These are phyloP conservation scores for Metschnikowia reukaufii DNA, from an alignment of 805 yeast species.

Conservation along the genomic window DNA sequence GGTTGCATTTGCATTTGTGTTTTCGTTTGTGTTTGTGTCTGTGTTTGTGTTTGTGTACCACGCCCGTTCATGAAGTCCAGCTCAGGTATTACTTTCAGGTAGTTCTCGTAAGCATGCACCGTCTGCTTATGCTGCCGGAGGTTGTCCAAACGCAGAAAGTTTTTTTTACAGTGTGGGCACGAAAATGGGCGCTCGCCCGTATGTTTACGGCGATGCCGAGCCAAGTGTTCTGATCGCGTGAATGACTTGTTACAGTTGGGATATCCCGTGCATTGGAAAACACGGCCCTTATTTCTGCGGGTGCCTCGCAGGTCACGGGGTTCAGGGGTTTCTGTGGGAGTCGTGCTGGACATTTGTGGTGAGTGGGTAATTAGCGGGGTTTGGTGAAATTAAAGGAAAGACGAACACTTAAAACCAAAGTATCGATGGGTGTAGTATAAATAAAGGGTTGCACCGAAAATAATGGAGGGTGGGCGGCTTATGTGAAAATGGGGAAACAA, in stretches of 20 bases:
- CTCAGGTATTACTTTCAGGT: constrained; percentile 1
- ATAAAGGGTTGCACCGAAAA: too few species aligned
- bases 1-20: too few species aligned
- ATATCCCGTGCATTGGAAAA: constrained; percentile 83
- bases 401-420: too few species aligned
- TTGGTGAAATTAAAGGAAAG: neutral
- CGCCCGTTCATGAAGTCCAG: neutral
- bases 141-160: constrained; percentile 82
- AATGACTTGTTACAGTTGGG: constrained; percentile 87
- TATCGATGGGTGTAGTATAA: too few species aligned
- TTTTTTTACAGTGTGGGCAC: constrained; percentile 77
- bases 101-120: constrained; percentile 44
- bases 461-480: too few species aligned
- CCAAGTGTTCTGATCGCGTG: constrained; percentile 88
- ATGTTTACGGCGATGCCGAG: constrained; percentile 88
- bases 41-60: neutral
- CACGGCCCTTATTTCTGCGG: constrained; percentile 54
- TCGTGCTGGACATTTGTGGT: neutral
- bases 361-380: neutral
- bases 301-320: constrained; percentile 14
- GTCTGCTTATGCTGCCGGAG: constrained; percentile 90
- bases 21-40: neutral
- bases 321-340: constrained; percentile 15
- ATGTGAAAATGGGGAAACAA: too few species aligned
- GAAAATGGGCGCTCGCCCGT: constrained; percentile 94